Percentiles rank a stretch among this genome's conserved stretches.
Evolutionary conservation across 1,284 basidiomycete species (phyloP).

Genomic region (Hemileccinum hortonii): DNA sequence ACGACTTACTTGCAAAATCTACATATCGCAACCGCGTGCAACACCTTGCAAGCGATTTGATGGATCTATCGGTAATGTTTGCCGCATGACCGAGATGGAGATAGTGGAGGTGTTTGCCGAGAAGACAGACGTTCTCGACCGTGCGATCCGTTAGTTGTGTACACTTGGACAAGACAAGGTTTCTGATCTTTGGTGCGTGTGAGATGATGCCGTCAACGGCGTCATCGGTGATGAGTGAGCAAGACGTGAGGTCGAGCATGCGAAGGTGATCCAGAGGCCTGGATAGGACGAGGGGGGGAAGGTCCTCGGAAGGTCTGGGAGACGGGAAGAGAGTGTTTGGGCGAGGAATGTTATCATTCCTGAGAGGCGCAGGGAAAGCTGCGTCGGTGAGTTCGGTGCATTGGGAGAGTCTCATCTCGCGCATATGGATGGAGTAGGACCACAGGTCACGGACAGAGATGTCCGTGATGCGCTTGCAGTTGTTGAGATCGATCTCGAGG

Average conservation of each 20-base stretch:
- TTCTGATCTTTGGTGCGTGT: constrained; percentile 88
- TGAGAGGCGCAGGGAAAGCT: constrained; percentile 78
- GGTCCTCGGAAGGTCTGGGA: constrained; percentile 39
- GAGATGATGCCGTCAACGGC: constrained; percentile 88
- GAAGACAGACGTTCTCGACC: constrained; percentile 80
- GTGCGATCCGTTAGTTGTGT: constrained; percentile 80
- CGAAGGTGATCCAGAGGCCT: constrained; percentile 78
- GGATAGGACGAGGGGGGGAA: constrained; percentile 62
- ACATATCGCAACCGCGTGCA: constrained; percentile 96
- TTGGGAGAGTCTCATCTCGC: constrained; percentile 87
- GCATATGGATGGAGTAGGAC: constrained; percentile 76
- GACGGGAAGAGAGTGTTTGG: constrained; percentile 55
- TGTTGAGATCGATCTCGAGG: constrained; percentile 91
- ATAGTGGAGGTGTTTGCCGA: constrained; percentile 93
- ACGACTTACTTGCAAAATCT: constrained; percentile 87
- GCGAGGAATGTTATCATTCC: constrained; percentile 37
- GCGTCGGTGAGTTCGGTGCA: constrained; percentile 80
- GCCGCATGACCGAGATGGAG: constrained; percentile 91
- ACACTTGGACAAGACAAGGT: constrained; percentile 93
- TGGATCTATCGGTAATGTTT: constrained; percentile 88
- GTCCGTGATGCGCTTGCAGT: constrained; percentile 80
- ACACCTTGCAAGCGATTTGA: constrained; percentile 79
- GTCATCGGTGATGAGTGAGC: constrained; percentile 80
- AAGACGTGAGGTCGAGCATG: constrained; percentile 88
- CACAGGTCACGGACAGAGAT: constrained; percentile 82